These are phyloP conservation scores for Suillus subluteus DNA, from an alignment of 768 basidiomycete genomes.

Conservation along the genomic window DNA sequence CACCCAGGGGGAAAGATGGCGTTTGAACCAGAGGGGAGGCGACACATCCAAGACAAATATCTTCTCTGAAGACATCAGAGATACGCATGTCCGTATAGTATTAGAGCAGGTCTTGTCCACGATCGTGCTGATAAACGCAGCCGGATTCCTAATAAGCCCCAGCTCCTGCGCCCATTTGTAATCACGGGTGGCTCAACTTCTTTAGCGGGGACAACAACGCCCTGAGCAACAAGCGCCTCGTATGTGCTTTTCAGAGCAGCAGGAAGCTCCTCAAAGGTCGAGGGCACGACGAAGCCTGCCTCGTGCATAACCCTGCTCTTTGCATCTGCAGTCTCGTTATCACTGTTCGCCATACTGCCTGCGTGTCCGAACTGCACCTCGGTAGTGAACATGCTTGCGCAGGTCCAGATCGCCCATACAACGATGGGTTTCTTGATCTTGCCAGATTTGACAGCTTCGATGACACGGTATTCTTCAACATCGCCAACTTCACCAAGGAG, in stretches of 20 bases:
- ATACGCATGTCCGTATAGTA: too few species aligned
- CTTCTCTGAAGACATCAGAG: too few species aligned
- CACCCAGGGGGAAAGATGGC: too few species aligned
- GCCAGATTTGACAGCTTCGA: constrained; percentile 93
- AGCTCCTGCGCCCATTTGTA: constrained; percentile 99
- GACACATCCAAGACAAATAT: too few species aligned
- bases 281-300: constrained; percentile 95
- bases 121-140: too few species aligned
- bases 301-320: constrained; percentile 95
- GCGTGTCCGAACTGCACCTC: constrained; percentile 99
- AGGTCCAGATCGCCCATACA: constrained; percentile 99
- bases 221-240: constrained; percentile 72
- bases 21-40: too few species aligned
- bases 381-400: constrained; percentile 99
- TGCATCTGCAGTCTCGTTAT: too few species aligned
- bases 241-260: constrained; percentile 72
- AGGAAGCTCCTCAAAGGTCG: constrained; percentile 97
- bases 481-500: constrained; percentile 98
- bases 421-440: constrained; percentile 98
- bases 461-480: constrained; percentile 98
- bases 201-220: constrained; percentile 65
- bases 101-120: too few species aligned
- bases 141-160: too few species aligned
- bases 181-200: constrained; percentile 92
- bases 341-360: too few species aligned